Evolutionary conservation across 2,329 filamentous ascomycete genomes (phyloP), one percentile per base, ranked within the genome.

Genomic region (Drechslera avenae): DNA sequence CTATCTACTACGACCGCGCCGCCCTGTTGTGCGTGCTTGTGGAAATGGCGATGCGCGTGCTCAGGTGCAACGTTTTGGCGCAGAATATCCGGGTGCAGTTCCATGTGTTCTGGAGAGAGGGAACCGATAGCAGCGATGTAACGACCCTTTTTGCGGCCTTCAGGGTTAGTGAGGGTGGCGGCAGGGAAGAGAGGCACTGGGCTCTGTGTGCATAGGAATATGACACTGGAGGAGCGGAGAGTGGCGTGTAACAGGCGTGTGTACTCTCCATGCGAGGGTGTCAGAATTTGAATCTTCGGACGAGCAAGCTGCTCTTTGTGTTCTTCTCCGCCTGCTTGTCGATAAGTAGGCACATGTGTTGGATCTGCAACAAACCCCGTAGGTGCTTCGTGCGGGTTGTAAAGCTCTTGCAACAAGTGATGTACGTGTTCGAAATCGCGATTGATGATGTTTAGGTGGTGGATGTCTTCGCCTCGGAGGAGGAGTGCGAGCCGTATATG

Each of bases 151-250:
- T 81, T 83, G 23, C 87, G 75, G 0, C 86, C 88, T 59, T 89
- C 86, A 5, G 83, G 80, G 48, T 82, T 88, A 0, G 89, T 95
- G 42, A 97, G 79, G 54, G 89, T 86, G 9, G 81, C 75, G 0
- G 81, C 78, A 0, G 92, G 88, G 67, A 97, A 97, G 1, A 97
- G 77, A 1, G 89, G 88, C 28, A 23, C 82, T 78, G 0, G 80
- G 82, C 1, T 86, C 0, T 92, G 90, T 1, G 91, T 96, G 59
- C 90, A 96, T 75, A 90, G 93, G 75, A 96, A 94, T 31, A 97
- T 88, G 8, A 89, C 87, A 63, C 94, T 90, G 0, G 89, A 84
- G 7, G 83, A 83, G 31, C 85, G 78, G 42, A 97, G 79, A 41
- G 90, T 84, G 31, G 88, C 83, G 63, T 87, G 87, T 30, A 91